Evolutionary conservation across 2,329 filamentous ascomycete species (phyloP).

Genomic region (Colletotrichum graminicola): DNA sequence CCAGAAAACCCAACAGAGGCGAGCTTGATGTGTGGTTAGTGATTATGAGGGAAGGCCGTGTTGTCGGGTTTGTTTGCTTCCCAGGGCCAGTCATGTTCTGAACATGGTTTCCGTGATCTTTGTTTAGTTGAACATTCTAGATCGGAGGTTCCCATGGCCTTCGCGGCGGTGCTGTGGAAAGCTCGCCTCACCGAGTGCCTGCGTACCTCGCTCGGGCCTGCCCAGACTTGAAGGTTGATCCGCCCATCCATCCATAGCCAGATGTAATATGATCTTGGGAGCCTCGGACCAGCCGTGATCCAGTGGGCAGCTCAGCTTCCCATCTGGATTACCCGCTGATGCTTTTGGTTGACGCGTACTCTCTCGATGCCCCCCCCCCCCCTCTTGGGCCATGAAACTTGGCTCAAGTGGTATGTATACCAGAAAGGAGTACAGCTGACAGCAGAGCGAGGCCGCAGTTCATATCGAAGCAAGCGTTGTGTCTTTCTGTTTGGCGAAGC

Average conservation of each 20-base stretch:
- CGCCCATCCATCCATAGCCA: background rate
- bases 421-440: background rate
- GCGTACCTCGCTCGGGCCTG: background rate
- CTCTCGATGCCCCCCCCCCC: background rate
- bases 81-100: background rate
- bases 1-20: background rate
- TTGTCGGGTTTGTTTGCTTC: no score
- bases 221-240: background rate
- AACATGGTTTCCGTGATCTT: background rate
- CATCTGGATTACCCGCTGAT: background rate
- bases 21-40: slow-evolving; percentile 9
- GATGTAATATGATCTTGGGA: background rate
- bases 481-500: background rate
- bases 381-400: background rate
- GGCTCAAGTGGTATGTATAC: background rate
- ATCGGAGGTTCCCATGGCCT: background rate
- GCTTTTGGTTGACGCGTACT: background rate
- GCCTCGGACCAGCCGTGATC: background rate
- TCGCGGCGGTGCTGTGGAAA: background rate
- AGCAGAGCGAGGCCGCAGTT: background rate
- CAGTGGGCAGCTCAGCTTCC: background rate
- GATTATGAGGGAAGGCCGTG: background rate
- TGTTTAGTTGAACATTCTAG: background rate
- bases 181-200: background rate
- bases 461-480: background rate